phyloP scores from a whole-genome alignment of 2,329 filamentous ascomycete species.

The Bipolaris victoriae region DNA sequence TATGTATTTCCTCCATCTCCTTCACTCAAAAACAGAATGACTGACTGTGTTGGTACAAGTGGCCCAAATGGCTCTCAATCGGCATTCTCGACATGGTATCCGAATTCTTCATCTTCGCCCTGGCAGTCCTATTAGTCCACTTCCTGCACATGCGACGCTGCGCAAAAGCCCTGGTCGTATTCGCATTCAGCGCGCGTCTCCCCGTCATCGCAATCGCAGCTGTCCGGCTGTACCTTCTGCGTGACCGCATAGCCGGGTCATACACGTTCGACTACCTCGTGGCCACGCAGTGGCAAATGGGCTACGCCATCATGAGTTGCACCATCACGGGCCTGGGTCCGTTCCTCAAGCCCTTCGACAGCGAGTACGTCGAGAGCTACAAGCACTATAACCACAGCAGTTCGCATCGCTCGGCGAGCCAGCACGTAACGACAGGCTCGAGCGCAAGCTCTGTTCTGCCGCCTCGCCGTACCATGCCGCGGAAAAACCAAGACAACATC shows the following conservation, averaged over 20 bases:
- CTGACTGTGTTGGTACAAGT: constrained; percentile 17
- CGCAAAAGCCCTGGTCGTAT: constrained; percentile 35
- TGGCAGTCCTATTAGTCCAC: constrained; percentile 35
- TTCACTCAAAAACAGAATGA: background rate
- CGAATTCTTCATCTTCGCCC: constrained; percentile 36
- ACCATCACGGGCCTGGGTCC: constrained; percentile 43
- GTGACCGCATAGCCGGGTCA: constrained; percentile 19
- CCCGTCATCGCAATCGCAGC: constrained; percentile 36
- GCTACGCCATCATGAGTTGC: constrained; percentile 44
- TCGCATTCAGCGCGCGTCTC: constrained; percentile 40
- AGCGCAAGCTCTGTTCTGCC: background rate
- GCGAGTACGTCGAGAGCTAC: constrained; percentile 30
- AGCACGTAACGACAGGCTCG: background rate
- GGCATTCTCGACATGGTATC: constrained; percentile 36
- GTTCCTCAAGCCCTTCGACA: constrained; percentile 43
- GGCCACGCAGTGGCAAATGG: constrained; percentile 44
- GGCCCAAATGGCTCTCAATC: constrained; percentile 40
- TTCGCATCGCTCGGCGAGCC: constrained; percentile 2
- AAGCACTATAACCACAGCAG: constrained; percentile 17
- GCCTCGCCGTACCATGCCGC: background rate
- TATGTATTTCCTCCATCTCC: constrained; percentile 16
- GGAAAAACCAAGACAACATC: constrained; percentile 4
- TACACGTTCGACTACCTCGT: constrained; percentile 38
- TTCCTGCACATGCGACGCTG: constrained; percentile 36
- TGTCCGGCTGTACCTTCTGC: constrained; percentile 37